Evolutionary conservation across 2,329 filamentous ascomycete species (phyloP), one percentile per base, ranked within the genome.

Genomic region (Alternaria sp.): DNA sequence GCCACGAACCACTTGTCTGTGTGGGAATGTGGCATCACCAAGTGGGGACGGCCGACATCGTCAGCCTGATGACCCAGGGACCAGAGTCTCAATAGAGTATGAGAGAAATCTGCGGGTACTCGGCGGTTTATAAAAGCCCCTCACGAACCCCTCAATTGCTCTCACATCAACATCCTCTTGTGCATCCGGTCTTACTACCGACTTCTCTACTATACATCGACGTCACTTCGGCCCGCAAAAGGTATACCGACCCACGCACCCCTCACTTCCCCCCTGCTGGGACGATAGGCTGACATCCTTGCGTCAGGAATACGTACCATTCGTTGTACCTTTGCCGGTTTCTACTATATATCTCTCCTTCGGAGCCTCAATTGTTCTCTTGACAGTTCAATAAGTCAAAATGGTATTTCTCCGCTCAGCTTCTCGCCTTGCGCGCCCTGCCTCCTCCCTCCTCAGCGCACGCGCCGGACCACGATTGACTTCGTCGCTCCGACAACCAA

Each of bases 341-440:
- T 63, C 65, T 64, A 49, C 60, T 70, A 75, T 68, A 72, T 70
- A 72, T 68, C 56, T 56, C 61, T 61, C 34, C 60, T 57, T 51
- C 57, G 50, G 59, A 68, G 61, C 65, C 57, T 60, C 55, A 64
- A 65, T 60, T 68, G 53, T 65, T 36, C 54, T 61, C 55, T 57
- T 48, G 12, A 65, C 64, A 63, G 57, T 64, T 61, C 57, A 60
- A 64, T 62, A 66, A 67, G 62, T 79, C 78, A 87, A 77, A 71
- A 84, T 84, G 73, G 84, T 83, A 90, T 88, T 90, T 85, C 77
- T 86, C 77, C 85, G 87, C 78, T 86, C 86, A 74, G 81, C 86
- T 75, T 81, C 86, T 61, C 85, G 86, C 78, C 82, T 87, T 64
- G 82, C 82, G 70, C 85, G 85, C 67, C 85, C 85, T 72, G 81